Evolutionary conservation across 371 early-diverging fungal genomes (phyloP).

Genomic region (Cladochytrium tenue): DNA sequence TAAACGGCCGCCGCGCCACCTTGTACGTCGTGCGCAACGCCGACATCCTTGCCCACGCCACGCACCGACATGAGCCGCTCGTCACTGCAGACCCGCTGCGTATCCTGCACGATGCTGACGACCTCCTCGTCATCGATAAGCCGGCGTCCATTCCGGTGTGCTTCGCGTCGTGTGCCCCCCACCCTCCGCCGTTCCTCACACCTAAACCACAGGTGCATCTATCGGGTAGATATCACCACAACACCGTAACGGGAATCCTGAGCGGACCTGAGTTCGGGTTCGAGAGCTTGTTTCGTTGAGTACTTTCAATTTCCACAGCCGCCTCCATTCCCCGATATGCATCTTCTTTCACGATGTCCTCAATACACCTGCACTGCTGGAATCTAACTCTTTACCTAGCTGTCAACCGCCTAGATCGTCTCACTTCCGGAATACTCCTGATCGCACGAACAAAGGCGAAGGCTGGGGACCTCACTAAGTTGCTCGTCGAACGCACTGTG

Average conservation of each 20-base stretch:
- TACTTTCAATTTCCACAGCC: neutral
- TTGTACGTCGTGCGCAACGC: conserved; percentile 52
- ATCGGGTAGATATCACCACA: conserved; percentile 66
- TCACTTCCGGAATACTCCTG: conserved; percentile 89
- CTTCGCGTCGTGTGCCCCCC: neutral
- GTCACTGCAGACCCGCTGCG: conserved; percentile 66
- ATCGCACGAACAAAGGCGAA: conserved; percentile 65
- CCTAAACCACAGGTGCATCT: conserved; percentile 36
- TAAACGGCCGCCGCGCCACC: conserved; percentile 67
- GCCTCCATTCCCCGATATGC: no score
- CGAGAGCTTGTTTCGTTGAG: conserved; percentile 69
- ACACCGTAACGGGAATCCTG: conserved; percentile 80
- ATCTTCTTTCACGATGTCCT: no score
- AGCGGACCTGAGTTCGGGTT: conserved; percentile 61
- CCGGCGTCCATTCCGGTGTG: conserved; percentile 83
- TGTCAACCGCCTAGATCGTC: conserved; percentile 85
- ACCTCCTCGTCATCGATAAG: conserved; percentile 81
- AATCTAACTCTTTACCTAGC: conserved; percentile 40
- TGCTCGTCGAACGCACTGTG: conserved; percentile 68
- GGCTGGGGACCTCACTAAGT: conserved; percentile 64
- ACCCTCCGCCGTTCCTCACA: neutral
- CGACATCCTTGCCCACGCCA: conserved; percentile 76
- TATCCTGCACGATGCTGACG: conserved; percentile 61
- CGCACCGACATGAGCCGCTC: conserved; percentile 96
- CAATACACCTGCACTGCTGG: neutral